Conservation (phyloP, 164 flowering plant genomes). For the Magnolia sinica region DNA sequence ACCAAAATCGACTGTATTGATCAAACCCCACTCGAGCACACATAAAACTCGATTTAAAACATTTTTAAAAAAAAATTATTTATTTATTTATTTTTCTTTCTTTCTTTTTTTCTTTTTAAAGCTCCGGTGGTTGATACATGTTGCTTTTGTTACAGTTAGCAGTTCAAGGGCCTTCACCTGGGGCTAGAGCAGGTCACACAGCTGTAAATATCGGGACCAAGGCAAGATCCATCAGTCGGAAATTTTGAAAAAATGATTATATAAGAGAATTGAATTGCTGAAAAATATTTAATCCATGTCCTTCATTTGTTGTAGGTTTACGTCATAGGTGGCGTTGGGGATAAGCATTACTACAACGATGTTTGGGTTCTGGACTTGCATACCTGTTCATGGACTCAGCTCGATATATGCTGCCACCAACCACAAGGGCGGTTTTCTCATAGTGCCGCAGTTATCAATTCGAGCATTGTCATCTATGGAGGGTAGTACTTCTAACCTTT, state of each 20-base stretch:
- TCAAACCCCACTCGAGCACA: too few species aligned
- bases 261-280: neutral
- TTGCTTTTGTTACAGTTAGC: slow-evolving; percentile 38
- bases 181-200: slow-evolving; percentile 89
- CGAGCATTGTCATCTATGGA: slow-evolving; percentile 78
- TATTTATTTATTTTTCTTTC: too few species aligned
- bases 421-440: slow-evolving; percentile 97
- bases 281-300: neutral
- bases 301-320: slow-evolving; percentile 49
- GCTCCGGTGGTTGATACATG: neutral
- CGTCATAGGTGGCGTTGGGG: slow-evolving; percentile 89
- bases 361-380: slow-evolving; percentile 73
- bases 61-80: too few species aligned
- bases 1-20: too few species aligned
- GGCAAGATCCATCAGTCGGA: slow-evolving; percentile 35
- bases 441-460: slow-evolving; percentile 57
- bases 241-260: neutral
- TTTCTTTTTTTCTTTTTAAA: too few species aligned
- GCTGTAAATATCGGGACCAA: slow-evolving; percentile 62
- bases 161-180: slow-evolving; percentile 67
- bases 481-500: slow-evolving; percentile 43
- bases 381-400: slow-evolving; percentile 62
- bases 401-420: slow-evolving; percentile 59
- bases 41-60: too few species aligned
- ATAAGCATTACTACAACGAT: slow-evolving; percentile 79